Evolutionary conservation across 306 rosid species (phyloP), one percentile per base, ranked within the genome.

Genomic region (Canavalia ensiformis): DNA sequence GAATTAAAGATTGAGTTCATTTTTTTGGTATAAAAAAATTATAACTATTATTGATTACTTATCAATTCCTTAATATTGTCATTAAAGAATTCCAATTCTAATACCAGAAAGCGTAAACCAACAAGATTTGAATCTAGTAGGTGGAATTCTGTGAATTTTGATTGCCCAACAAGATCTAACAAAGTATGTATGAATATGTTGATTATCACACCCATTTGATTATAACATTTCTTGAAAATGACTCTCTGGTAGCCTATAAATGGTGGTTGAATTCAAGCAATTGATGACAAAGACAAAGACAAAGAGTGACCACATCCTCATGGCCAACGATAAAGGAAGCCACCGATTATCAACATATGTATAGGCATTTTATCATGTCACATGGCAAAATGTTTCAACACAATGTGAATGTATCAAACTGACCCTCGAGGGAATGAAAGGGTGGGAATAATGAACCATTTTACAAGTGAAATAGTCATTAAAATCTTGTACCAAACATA

Each of bases 131-230:
- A 39, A 55, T 25, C 2, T 41, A 56, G 39, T 18, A 6, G 41
- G 52, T 73, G 28, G 5, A 39, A 28, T 25, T 73, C 41, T 9
- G 11, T 29, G 35, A 10, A 5, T 25, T 41, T n/a, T 39, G 5
- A 11, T 51, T 54, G 52, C 41, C 41, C 56, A 73, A 29, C 68
- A 74, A 56, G 41, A 74, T 42, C 78, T 57, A 56, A 35, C 4
- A 47, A 4, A 8, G 52, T 47, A 2, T 12, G 52, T 47, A 2
- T 12, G 25, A 50, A 50, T 46, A 50, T 54, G 0, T n/a, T 4
- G 59, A 54, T 18, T 18, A 44, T 44, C 47, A 5, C 59, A n/a
- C 8, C 0, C 1, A 18, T 3, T 60, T 10, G 64, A 58, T 75
- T 31, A 31, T 11, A 11, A 57, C 56, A 37, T 74, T 56, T 44